Evolutionary conservation across 2,329 filamentous ascomycete genomes (phyloP), one percentile per base, ranked within the genome.

Genomic region (Neofusicoccum ribis): DNA sequence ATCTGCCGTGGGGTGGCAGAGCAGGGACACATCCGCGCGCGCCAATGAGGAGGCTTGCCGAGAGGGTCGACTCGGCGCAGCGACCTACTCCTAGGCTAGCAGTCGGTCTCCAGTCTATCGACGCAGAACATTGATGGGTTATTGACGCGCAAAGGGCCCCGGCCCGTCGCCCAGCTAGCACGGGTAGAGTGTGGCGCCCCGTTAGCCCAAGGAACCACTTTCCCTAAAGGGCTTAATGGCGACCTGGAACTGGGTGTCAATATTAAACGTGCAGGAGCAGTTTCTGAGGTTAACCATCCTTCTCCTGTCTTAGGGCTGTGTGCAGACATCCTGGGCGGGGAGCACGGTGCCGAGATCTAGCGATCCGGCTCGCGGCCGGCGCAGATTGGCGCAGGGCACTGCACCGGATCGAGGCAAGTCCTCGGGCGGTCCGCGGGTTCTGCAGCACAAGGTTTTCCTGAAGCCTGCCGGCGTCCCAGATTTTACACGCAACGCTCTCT

Each of bases 121-220:
- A 49, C 43, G 52, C 54, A 59, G 9, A 46, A 46, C 54, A 59
- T 59, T 44, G 27, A 34, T 47, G 44, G 56, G 54, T 27, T 59
- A 59, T 59, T 59, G 54, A 46, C 54, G 41, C 39, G 54, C 23
- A 23, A 43, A 56, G 52, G 20, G 23, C 39, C 39, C 54, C 37
- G 23, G 37, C 39, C 47, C 47, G 15, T 15, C 23, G 37, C 14
- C 14, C 27, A 27, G 31, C 56, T 60, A 60, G 31, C 31, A 47
- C 27, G 8, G 14, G n/a, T 49, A 36, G 56, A 47, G 56, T 27
- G 56, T 60, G 44, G 56, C 34, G 56, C 17, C 43, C 56, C 56
- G 56, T 37, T 60, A 60, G 56, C 56, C n/a, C 43, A 39, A 5
- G 43, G 43, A 34, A 23, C 39, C n/a, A 11, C 17, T 20, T 37